These are phyloP conservation scores for Sporothrix schenckii DNA, from an alignment of 2,329 filamentous ascomycete species.

Conservation along the genomic window DNA sequence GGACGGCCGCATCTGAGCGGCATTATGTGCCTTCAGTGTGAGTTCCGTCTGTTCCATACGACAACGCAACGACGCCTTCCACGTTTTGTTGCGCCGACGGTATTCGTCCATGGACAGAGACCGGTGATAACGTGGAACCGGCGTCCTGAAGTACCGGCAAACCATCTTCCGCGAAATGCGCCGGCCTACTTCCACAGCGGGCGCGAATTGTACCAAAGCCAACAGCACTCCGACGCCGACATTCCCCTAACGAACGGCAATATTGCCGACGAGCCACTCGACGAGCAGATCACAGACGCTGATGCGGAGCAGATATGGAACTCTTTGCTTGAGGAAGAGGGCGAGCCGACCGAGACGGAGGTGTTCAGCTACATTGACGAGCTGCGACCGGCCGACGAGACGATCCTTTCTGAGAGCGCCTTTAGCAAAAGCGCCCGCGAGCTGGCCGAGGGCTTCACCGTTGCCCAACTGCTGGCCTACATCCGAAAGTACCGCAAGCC, in stretches of 20 bases:
- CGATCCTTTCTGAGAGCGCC: conserved; percentile 45
- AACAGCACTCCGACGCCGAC: not conserved
- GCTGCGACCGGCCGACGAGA: conserved; percentile 50
- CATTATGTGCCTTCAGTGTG: conserved; percentile 34
- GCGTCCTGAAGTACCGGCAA: not conserved
- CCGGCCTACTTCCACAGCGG: conserved; percentile 7
- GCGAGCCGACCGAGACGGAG: conserved; percentile 43
- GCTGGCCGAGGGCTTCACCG: conserved; percentile 53
- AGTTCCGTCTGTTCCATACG: conserved; percentile 22
- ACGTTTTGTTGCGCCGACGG: not conserved
- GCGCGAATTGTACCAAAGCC: not conserved
- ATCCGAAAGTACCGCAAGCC: conserved; percentile 36
- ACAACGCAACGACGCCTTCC: conserved; percentile 6
- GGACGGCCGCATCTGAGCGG: conserved; percentile 25
- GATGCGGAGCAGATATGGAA: conserved; percentile 31
- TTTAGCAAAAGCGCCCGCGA: conserved; percentile 49
- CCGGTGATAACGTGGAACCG: not conserved
- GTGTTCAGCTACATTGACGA: conserved; percentile 53
- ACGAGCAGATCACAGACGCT: not conserved
- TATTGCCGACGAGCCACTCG: not conserved
- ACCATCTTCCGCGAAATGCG: not conserved
- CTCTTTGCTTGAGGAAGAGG: conserved; percentile 22
- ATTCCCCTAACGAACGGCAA: not conserved
- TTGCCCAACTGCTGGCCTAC: conserved; percentile 52
- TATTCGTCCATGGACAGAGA: not conserved